phyloP scores from a whole-genome alignment of 2,329 filamentous ascomycete species.

The Phaeosphaeria sp. region DNA sequence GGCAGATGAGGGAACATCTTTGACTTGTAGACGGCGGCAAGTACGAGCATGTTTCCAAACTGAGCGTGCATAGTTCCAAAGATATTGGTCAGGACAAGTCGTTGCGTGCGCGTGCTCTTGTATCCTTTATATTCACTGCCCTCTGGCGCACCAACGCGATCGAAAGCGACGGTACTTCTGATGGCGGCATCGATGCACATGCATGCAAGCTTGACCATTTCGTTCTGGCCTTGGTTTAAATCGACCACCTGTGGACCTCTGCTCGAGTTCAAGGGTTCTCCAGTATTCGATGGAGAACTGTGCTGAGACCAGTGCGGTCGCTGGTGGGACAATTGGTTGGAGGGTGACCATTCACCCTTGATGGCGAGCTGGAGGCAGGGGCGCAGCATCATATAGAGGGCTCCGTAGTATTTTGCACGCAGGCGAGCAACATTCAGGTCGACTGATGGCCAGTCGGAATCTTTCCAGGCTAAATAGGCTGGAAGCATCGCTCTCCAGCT shows the following conservation, averaged over 20 bases:
- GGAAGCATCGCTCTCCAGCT: slow-evolving; percentile 63
- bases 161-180: slow-evolving; percentile 84
- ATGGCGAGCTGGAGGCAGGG: slow-evolving; percentile 72
- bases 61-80: slow-evolving; percentile 91
- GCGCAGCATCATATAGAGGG: slow-evolving; percentile 85
- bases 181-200: slow-evolving; percentile 67
- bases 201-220: slow-evolving; percentile 35
- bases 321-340: slow-evolving; percentile 32
- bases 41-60: slow-evolving; percentile 95
- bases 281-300: slow-evolving; percentile 60
- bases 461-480: slow-evolving; percentile 65
- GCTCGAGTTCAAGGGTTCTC: slow-evolving; percentile 11
- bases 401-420: slow-evolving; percentile 94
- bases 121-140: slow-evolving; percentile 46
- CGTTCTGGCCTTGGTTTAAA: slow-evolving; percentile 30
- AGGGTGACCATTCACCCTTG: slow-evolving; percentile 47
- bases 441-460: slow-evolving; percentile 71
- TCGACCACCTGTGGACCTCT: slow-evolving; percentile 38
- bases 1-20: slow-evolving; percentile 42
- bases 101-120: slow-evolving; percentile 64
- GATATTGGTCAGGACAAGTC: slow-evolving; percentile 90
- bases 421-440: slow-evolving; percentile 85
- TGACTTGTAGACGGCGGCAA: slow-evolving; percentile 80
- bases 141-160: slow-evolving; percentile 58
- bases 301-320: slow-evolving; percentile 27